Evolutionary conservation across 306 rosid species (phyloP).

Genomic region (Chamaecrista fasciculata): DNA sequence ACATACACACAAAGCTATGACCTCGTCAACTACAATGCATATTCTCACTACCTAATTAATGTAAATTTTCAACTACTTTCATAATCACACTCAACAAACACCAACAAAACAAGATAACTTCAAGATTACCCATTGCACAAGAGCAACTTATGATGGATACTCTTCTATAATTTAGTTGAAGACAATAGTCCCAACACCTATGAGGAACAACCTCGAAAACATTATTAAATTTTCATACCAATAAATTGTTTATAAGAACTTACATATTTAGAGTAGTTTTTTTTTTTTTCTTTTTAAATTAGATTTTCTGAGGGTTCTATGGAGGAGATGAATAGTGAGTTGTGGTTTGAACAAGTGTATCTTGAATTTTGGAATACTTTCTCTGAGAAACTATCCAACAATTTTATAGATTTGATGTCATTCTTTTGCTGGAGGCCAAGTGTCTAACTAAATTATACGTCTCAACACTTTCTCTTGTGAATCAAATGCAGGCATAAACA

Average conservation of each 20-base stretch:
- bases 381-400: not conserved
- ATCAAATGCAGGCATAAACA: not conserved
- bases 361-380: not conserved
- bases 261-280: not conserved
- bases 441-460: not conserved
- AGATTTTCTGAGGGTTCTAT: not conserved
- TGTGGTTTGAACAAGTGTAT: not conserved
- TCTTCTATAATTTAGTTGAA: not conserved
- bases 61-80: no score
- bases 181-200: not conserved
- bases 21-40: no score
- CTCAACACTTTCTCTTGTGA: not conserved
- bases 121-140: not conserved
- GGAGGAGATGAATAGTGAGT: not conserved
- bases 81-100: no score
- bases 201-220: not conserved
- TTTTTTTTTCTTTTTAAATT: not conserved
- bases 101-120: slow-evolving; percentile 35
- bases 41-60: no score
- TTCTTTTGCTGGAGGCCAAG: not conserved
- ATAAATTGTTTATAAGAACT: not conserved
- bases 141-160: not conserved
- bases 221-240: not conserved
- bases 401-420: not conserved
- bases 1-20: no score